Conservation (phyloP, 1,139 yeast genomes). For the Yamadazyma siamensis region DNA sequence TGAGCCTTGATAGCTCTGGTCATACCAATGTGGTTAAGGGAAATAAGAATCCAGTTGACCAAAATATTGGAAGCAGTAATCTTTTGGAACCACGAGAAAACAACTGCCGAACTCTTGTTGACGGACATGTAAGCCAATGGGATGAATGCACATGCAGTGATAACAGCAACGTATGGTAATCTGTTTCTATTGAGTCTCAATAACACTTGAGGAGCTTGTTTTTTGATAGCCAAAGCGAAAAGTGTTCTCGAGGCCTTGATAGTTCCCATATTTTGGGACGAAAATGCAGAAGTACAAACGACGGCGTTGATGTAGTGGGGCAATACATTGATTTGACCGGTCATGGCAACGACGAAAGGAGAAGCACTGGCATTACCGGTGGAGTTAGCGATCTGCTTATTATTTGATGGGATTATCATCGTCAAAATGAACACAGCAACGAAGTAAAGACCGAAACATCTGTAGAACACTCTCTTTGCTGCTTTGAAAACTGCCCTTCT, state of each 20-base stretch:
- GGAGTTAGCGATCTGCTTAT: constrained; percentile 31
- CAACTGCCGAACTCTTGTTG: constrained; percentile 38
- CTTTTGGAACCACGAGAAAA: constrained; percentile 64
- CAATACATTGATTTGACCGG: constrained; percentile 31
- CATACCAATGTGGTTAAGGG: constrained; percentile 33
- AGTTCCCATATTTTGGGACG: constrained; percentile 52
- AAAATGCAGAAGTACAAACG: constrained; percentile 44
- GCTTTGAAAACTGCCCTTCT: constrained; percentile 65
- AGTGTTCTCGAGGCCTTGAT: constrained; percentile 51
- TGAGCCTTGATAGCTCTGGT: constrained; percentile 30
- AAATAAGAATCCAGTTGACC: constrained; percentile 46
- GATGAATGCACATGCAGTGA: constrained; percentile 50
- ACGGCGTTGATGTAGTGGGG: constrained; percentile 54
- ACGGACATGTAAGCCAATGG: constrained; percentile 60
- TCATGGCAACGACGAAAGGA: constrained; percentile 40
- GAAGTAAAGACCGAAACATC: constrained; percentile 57
- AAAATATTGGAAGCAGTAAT: constrained; percentile 58
- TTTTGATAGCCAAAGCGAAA: constrained; percentile 48
- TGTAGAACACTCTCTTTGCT: constrained; percentile 67
- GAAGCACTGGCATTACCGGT: constrained; percentile 30
- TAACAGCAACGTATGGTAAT: constrained; percentile 52
- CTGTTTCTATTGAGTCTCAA: constrained; percentile 54
- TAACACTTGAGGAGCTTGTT: constrained; percentile 36
- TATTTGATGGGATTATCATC: constrained; percentile 38
- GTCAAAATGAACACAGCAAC: constrained; percentile 44